These are phyloP conservation scores for Talaromyces funiculosus DNA, from an alignment of 2,329 filamentous ascomycete species.

Conservation along the genomic window DNA sequence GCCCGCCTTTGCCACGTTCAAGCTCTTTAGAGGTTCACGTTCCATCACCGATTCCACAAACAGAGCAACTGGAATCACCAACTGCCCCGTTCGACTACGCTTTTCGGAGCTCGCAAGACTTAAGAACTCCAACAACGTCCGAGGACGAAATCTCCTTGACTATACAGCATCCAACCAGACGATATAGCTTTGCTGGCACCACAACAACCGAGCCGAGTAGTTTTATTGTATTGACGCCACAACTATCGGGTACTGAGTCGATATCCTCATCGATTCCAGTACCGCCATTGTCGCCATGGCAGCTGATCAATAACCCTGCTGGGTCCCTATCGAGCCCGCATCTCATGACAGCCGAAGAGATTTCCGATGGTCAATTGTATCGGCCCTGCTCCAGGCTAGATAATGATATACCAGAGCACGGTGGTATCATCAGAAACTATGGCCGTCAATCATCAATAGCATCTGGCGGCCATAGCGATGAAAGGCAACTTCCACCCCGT, in stretches of 20 bases:
- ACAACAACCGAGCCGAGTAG: background rate
- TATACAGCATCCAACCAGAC: background rate
- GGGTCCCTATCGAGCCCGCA: background rate
- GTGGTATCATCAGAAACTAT: background rate
- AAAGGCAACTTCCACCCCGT: background rate
- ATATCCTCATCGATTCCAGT: background rate
- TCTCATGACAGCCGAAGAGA: conserved; percentile 2
- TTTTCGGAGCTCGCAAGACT: background rate
- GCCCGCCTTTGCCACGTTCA: conserved; percentile 2
- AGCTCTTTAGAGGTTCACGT: conserved; percentile 12
- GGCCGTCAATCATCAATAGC: background rate
- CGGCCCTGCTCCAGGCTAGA: background rate
- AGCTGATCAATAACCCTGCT: background rate
- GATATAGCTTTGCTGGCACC: background rate
- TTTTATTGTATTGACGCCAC: background rate
- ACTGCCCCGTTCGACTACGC: background rate
- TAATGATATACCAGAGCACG: background rate
- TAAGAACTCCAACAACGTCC: background rate
- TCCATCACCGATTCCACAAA: conserved; percentile 2
- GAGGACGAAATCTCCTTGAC: background rate
- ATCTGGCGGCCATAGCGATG: background rate
- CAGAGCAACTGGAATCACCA: background rate
- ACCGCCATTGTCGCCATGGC: background rate
- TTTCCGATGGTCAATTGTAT: background rate
- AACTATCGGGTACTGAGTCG: background rate